These are phyloP conservation scores for Myrica gale DNA, from an alignment of 306 rosid species.

Conservation along the genomic window DNA sequence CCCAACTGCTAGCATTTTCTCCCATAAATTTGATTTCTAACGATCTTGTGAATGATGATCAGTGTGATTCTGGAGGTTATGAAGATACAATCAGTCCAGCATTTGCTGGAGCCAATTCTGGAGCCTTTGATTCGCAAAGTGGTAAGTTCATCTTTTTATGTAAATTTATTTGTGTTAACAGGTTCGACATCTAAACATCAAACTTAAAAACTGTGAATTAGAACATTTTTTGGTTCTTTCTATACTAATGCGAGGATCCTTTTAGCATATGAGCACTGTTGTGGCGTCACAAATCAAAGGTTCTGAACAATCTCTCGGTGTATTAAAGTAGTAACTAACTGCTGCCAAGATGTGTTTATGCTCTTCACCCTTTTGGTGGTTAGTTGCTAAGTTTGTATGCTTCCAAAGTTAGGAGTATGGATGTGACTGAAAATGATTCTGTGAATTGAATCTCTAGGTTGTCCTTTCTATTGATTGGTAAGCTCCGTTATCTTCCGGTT, in stretches of 20 bases:
- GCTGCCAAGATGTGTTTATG: not conserved
- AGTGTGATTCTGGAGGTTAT: conserved; percentile 45
- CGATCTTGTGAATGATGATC: conserved; percentile 13
- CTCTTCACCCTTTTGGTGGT: conserved; percentile 12
- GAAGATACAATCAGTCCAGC: conserved; percentile 39
- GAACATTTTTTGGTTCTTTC: not conserved
- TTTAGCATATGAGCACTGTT: not conserved
- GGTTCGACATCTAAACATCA: not conserved
- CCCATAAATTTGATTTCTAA: conserved; percentile 11
- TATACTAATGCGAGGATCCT: not conserved
- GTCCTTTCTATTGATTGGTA: conserved; percentile 7
- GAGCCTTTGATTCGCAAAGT: conserved; percentile 57
- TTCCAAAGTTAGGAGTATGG: conserved; percentile 10
- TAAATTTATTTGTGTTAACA: not conserved
- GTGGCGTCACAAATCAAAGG: conserved; percentile 6
- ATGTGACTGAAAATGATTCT: conserved; percentile 17
- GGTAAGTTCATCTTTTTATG: conserved; percentile 30
- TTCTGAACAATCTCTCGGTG: conserved; percentile 18
- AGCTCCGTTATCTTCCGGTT: not conserved
- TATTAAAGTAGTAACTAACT: conserved; percentile 25
- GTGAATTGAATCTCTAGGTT: conserved; percentile 13
- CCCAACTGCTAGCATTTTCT: not conserved
- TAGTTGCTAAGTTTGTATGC: conserved; percentile 17
- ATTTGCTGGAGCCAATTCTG: conserved; percentile 45
- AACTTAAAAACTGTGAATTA: not conserved